Percentiles rank a stretch among this genome's conserved stretches.
These are phyloP conservation scores for Musa balbisiana DNA, from an alignment of 202 grass and related monocot genomes.

Conservation along the genomic window DNA sequence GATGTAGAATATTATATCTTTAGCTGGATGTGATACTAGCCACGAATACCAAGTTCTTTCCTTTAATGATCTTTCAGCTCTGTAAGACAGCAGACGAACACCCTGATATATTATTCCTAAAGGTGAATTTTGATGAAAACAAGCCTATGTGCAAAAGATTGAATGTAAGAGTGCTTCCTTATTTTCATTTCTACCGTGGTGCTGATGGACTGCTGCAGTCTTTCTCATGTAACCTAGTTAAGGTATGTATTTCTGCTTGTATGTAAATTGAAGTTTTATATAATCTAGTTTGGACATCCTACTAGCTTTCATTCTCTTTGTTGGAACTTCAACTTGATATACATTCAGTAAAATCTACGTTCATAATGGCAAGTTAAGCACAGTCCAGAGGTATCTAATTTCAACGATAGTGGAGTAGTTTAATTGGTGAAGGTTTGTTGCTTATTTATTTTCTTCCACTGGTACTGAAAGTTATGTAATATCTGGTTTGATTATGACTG, in stretches of 20 bases:
- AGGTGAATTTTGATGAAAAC: constrained; percentile 98
- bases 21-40: background rate
- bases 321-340: background rate
- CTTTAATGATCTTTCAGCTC: constrained; percentile 56
- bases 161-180: constrained; percentile 94
- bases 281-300: background rate
- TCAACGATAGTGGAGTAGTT: background rate
- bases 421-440: background rate
- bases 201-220: constrained; percentile 75
- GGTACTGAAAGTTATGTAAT: too few relatives aligned
- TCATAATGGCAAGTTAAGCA: background rate
- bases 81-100: constrained; percentile 65
- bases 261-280: background rate
- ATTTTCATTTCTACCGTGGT: constrained; percentile 93
- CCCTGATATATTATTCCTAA: constrained; percentile 63
- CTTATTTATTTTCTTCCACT: background rate
- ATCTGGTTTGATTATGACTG: too few relatives aligned
- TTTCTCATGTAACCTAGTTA: constrained; percentile 93
- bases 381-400: too few relatives aligned
- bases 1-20: background rate
- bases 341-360: background rate
- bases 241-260: constrained; percentile 28
- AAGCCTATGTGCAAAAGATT: constrained; percentile 99
- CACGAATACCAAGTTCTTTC: background rate
- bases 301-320: background rate